Evolutionary conservation across 805 yeast species (phyloP).

Genomic region (Cyberlindnera euphorbiae): DNA sequence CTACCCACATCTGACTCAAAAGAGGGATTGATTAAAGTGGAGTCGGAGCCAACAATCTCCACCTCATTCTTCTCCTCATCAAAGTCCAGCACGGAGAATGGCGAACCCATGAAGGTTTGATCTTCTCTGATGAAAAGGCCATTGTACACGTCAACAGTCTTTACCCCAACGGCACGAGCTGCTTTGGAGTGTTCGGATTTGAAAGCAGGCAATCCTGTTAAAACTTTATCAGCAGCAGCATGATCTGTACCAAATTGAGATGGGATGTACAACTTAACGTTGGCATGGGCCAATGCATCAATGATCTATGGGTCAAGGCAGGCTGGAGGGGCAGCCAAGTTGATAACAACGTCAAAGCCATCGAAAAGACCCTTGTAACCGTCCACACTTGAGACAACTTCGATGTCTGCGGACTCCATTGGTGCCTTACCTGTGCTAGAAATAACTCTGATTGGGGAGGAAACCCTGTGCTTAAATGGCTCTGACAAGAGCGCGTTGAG

Average conservation of each 20-base stretch:
- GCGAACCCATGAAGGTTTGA: conserved; percentile 21
- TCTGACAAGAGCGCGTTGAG: conserved; percentile 40
- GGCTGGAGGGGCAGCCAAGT: conserved; percentile 32
- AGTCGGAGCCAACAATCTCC: conserved; percentile 37
- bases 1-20: conserved; percentile 40
- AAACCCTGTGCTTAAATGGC: conserved; percentile 36
- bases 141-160: conserved; percentile 41
- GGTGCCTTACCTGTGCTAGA: conserved; percentile 27
- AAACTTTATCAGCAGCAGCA: conserved; percentile 21
- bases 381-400: conserved; percentile 12
- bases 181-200: conserved; percentile 35
- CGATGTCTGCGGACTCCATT: conserved; percentile 19
- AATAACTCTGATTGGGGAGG: conserved; percentile 46
- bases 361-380: conserved; percentile 34
- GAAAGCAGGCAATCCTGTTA: conserved; percentile 32
- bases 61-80: conserved; percentile 32
- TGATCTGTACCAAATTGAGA: conserved; percentile 56
- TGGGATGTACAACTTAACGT: conserved; percentile 52
- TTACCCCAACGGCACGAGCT: conserved; percentile 41
- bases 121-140: conserved; percentile 34
- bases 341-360: conserved; percentile 49
- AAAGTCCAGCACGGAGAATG: conserved; percentile 32
- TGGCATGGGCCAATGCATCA: conserved; percentile 37
- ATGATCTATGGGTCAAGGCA: conserved; percentile 31
- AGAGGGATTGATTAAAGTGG: conserved; percentile 32